Evolutionary conservation across 495 filamentous ascomycete genomes (phyloP), one percentile per base, ranked within the genome.

Genomic region (Hyaloscypha bicolor): DNA sequence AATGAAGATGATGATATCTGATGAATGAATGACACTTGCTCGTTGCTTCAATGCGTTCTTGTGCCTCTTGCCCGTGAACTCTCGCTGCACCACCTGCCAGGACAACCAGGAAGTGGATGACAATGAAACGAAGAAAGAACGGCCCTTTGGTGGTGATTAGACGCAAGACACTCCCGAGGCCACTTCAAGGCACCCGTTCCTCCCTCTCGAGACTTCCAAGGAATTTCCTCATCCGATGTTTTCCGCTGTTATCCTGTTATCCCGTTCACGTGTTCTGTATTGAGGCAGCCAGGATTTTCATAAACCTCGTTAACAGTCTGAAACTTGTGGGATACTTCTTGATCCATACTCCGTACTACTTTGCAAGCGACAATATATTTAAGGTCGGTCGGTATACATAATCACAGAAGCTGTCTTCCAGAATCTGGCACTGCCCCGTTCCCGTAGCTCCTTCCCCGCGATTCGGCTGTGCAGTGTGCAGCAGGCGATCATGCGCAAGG

Each of bases 401-500:
- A 25, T 25, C 25, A 25, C 25, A 25, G 2, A 2, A 25, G 25
- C 25, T 2, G 2, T 48, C 42, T 14, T 48, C 4, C 3, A 48
- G 16, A 0, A 37, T 37, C 12, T 0, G 35, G 35, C 11, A 1
- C 42, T 48, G 42, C 42, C 42, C 42, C 8, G 8, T 19, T 12
- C 11, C 42, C 16, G 16, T 48, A 3, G 42, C 16, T 48, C 42
- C 42, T 48, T 48, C 42, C 42, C 42, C 42, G 11, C 53, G 53
- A 56, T 56, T 56, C 53, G 53, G 53, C 22, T 9, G 30, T 56
- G n/a, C 19, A 21, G 25, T 25, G 25, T 29, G 51, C n/a, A n/a
- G n/a, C n/a, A 32, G 53, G 33, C 62, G 62, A 51, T 65, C 55
- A 25, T 14, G 48, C 6, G 32, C 63, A 65, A 30, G 63, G 63